phyloP scores from a whole-genome alignment of 164 flowering plant species.

The Vitis amurensis region DNA sequence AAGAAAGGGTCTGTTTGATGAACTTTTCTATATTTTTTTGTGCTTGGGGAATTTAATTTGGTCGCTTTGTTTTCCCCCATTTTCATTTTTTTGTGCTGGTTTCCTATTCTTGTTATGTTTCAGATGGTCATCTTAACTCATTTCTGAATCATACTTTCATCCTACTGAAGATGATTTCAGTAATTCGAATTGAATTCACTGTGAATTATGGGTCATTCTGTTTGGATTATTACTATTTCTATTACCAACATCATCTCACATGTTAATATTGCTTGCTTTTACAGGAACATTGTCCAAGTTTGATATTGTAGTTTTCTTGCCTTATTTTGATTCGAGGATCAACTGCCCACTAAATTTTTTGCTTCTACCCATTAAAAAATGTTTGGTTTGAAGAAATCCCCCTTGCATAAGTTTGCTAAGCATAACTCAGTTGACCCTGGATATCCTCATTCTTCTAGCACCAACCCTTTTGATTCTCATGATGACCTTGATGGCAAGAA shows the following conservation, averaged over 20 bases:
- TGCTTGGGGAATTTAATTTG: no score
- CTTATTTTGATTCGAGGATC: not conserved
- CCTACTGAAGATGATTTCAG: no score
- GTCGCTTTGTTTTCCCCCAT: not conserved
- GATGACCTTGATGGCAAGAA: constrained; percentile 33
- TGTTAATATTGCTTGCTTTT: not conserved
- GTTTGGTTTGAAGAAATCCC: constrained; percentile 51
- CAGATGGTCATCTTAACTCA: no score
- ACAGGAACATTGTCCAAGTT: constrained; percentile 3
- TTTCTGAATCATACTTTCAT: no score
- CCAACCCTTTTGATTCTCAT: constrained; percentile 68
- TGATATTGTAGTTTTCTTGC: not conserved
- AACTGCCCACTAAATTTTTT: not conserved
- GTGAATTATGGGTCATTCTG: not conserved
- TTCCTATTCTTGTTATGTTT: not conserved
- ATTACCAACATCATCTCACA: not conserved
- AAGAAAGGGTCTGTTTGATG: not conserved
- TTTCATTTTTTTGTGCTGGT: not conserved
- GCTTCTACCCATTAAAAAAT: constrained; percentile 22
- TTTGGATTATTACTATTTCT: not conserved
- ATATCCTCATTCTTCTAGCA: constrained; percentile 23
- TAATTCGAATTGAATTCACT: not conserved
- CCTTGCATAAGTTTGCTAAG: constrained; percentile 39
- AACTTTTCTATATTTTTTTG: not conserved
- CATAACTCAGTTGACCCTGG: constrained; percentile 41